These are phyloP conservation scores for Rostrohypoxylon terebratum DNA, from an alignment of 495 filamentous ascomycete genomes.

Conservation along the genomic window DNA sequence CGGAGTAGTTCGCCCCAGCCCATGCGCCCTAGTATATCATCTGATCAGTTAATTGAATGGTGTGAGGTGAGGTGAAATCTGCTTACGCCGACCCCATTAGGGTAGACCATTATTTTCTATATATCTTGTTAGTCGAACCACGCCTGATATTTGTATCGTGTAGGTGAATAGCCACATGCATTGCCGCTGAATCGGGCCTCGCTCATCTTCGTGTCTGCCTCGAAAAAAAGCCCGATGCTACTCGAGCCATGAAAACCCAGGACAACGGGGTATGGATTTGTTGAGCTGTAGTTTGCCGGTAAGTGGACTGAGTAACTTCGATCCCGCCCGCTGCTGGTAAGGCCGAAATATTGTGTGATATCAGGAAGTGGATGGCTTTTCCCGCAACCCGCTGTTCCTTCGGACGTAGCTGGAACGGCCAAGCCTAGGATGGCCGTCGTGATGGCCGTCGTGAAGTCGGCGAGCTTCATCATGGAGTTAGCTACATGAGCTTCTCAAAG, in stretches of 20 bases:
- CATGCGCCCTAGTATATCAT: slow-evolving; percentile 42
- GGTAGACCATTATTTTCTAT: slow-evolving; percentile 53
- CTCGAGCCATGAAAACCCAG: slow-evolving; percentile 50
- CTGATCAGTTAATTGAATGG: background rate
- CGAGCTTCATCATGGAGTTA: slow-evolving; percentile 26
- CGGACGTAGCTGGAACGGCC: slow-evolving; percentile 1
- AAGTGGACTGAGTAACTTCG: slow-evolving; percentile 47
- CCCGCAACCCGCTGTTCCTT: slow-evolving; percentile 42
- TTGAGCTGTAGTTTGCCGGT: slow-evolving; percentile 41
- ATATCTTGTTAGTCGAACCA: background rate
- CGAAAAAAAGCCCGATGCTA: slow-evolving; percentile 51
- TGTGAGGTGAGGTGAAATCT: background rate
- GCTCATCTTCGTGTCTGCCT: slow-evolving; percentile 48
- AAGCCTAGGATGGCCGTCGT: slow-evolving; percentile 14
- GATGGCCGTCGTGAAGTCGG: slow-evolving; percentile 20
- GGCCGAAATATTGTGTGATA: slow-evolving; percentile 39
- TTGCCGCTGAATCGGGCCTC: slow-evolving; percentile 43
- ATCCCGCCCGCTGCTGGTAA: slow-evolving; percentile 46
- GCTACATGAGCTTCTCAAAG: background rate
- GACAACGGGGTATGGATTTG: slow-evolving; percentile 45
- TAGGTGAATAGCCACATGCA: slow-evolving; percentile 13
- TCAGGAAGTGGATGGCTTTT: slow-evolving; percentile 37
- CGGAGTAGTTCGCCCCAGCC: slow-evolving; percentile 51
- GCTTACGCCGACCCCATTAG: slow-evolving; percentile 47
- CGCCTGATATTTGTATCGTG: background rate